These are phyloP conservation scores for Colletotrichum endophyticum DNA, from an alignment of 2,329 filamentous ascomycete species.

Conservation along the genomic window DNA sequence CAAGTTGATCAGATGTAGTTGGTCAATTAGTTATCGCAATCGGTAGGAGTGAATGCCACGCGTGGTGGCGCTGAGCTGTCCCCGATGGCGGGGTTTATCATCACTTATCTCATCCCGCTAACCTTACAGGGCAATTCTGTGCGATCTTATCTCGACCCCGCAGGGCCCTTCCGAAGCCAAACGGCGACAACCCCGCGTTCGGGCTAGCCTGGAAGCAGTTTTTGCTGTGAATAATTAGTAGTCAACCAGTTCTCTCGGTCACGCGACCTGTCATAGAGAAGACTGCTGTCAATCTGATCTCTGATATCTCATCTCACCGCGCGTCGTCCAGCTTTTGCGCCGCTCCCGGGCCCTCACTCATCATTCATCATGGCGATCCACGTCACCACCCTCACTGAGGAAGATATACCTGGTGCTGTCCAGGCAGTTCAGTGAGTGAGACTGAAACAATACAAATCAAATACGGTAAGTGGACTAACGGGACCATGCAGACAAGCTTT, in stretches of 20 bases:
- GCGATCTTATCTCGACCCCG: background rate
- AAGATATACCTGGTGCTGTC: constrained; percentile 68
- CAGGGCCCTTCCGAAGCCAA: background rate
- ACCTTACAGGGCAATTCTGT: background rate
- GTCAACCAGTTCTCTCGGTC: background rate
- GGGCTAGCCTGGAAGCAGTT: background rate
- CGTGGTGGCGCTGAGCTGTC: background rate
- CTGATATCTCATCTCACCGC: background rate
- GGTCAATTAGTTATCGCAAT: background rate
- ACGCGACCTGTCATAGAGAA: background rate
- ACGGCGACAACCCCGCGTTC: background rate
- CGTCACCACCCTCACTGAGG: constrained; percentile 58
- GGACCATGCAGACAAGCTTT: constrained; percentile 55
- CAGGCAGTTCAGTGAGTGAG: constrained; percentile 61
- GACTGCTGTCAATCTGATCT: background rate
- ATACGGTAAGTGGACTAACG: background rate
- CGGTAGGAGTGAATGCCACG: background rate
- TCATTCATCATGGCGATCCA: constrained; percentile 58
- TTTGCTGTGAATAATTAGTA: background rate
- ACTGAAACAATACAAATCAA: fast-evolving
- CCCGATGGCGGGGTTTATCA: background rate
- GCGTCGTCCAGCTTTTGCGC: background rate
- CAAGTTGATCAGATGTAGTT: background rate
- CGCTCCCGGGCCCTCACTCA: background rate
- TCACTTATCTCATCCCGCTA: background rate